Conservation (phyloP, 176 grass and related monocot species). For the Hyparrhenia diplandra region DNA sequence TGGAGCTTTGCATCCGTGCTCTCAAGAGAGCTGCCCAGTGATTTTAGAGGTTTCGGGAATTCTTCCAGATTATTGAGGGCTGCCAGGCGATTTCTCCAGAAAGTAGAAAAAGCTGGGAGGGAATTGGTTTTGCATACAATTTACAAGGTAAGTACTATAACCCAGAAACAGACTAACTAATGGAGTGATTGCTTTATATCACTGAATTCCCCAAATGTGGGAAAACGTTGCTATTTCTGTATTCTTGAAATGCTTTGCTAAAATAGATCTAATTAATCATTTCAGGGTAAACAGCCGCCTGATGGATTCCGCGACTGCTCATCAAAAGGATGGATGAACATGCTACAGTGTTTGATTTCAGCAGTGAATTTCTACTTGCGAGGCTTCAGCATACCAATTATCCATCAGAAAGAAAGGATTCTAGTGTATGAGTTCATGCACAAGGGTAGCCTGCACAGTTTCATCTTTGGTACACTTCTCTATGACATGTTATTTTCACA, state of each 20-base stretch:
- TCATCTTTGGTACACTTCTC: slow-evolving; percentile 18
- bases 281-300: slow-evolving; percentile 27
- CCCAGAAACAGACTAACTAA: not conserved
- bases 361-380: slow-evolving; percentile 28
- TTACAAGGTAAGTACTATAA: slow-evolving; percentile 47
- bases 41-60: slow-evolving; percentile 31
- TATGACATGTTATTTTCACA: not conserved
- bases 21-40: slow-evolving; percentile 15
- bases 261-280: not conserved
- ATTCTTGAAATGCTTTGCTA: not conserved
- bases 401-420: slow-evolving; percentile 35
- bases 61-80: slow-evolving; percentile 31
- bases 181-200: not conserved
- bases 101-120: not conserved
- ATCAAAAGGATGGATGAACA: slow-evolving; percentile 29
- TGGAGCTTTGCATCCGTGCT: slow-evolving; percentile 16
- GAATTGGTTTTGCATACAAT: slow-evolving; percentile 36
- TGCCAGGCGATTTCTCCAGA: slow-evolving; percentile 37
- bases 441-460: not conserved
- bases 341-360: slow-evolving; percentile 23
- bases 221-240: not conserved
- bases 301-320: slow-evolving; percentile 23
- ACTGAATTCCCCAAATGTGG: not conserved
- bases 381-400: slow-evolving; percentile 36
- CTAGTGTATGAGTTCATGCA: slow-evolving; percentile 18